phyloP scores from a whole-genome alignment of 768 basidiomycete genomes.

The Obba rivulosa region DNA sequence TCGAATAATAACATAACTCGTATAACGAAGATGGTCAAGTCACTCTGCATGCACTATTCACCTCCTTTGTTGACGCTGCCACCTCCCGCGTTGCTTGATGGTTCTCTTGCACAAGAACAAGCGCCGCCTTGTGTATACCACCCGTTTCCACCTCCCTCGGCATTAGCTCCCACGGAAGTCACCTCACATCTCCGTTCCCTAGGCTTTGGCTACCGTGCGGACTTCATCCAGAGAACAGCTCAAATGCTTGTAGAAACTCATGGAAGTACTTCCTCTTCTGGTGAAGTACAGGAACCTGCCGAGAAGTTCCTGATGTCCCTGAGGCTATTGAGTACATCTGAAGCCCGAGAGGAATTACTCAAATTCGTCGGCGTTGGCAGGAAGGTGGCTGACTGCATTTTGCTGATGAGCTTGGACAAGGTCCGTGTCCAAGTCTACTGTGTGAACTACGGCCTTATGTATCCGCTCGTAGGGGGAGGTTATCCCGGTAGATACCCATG shows the following conservation, averaged over 20 bases:
- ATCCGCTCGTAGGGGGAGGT: slow-evolving; percentile 55
- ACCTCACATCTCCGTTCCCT: slow-evolving; percentile 64
- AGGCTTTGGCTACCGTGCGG: slow-evolving; percentile 94
- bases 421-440: slow-evolving; percentile 32
- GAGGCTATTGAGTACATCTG: slow-evolving; percentile 41
- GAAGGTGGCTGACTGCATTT: slow-evolving; percentile 94
- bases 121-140: slow-evolving; percentile 44
- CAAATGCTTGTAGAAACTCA: slow-evolving; percentile 65
- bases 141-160: slow-evolving; percentile 79
- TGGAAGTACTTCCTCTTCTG: slow-evolving; percentile 17
- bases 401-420: slow-evolving; percentile 92
- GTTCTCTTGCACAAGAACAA: slow-evolving; percentile 11
- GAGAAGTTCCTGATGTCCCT: slow-evolving; percentile 59
- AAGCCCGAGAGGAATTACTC: slow-evolving; percentile 71
- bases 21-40: slow-evolving; percentile 90
- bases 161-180: slow-evolving; percentile 53
- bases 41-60: slow-evolving; percentile 75
- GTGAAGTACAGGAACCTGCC: slow-evolving; percentile 36
- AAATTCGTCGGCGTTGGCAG: slow-evolving; percentile 88
- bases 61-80: slow-evolving; percentile 53
- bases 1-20: slow-evolving; percentile 95
- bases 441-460: neutral
- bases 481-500: slow-evolving; percentile 94
- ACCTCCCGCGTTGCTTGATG: slow-evolving; percentile 19
- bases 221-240: slow-evolving; percentile 82